Conservation (phyloP, 345 rosid genomes). For the Rhodomyrtus tomentosa region DNA sequence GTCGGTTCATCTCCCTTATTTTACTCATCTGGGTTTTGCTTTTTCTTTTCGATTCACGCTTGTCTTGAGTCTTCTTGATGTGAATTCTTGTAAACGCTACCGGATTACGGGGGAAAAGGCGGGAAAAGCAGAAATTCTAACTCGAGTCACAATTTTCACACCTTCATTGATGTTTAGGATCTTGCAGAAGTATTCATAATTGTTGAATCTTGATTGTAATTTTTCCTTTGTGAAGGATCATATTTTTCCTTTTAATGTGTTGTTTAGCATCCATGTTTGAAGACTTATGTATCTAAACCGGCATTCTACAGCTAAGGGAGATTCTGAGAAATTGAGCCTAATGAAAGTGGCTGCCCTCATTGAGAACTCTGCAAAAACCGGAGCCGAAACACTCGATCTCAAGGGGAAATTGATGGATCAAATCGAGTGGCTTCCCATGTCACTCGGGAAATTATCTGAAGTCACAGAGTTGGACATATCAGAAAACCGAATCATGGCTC, state of each 20-base stretch:
- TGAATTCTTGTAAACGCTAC: neutral
- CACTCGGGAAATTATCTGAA: constrained; percentile 41
- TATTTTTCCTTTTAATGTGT: neutral
- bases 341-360: constrained; percentile 52
- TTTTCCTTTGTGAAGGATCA: neutral
- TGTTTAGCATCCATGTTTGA: neutral
- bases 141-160: neutral
- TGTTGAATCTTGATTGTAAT: neutral
- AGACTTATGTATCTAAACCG: neutral
- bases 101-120: neutral
- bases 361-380: constrained; percentile 36
- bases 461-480: constrained; percentile 39
- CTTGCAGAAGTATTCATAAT: neutral
- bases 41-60: neutral
- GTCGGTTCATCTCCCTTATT: neutral
- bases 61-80: neutral
- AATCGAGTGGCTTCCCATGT: constrained; percentile 59
- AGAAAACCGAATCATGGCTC: constrained; percentile 53
- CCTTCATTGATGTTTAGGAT: neutral
- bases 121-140: neutral
- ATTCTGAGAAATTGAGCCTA: constrained; percentile 34
- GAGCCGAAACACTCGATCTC: constrained; percentile 34
- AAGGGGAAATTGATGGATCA: constrained; percentile 47
- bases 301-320: constrained; percentile 20
- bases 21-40: neutral